phyloP scores from a whole-genome alignment of 345 rosid species.

The Chamaenerion angustifolium region DNA sequence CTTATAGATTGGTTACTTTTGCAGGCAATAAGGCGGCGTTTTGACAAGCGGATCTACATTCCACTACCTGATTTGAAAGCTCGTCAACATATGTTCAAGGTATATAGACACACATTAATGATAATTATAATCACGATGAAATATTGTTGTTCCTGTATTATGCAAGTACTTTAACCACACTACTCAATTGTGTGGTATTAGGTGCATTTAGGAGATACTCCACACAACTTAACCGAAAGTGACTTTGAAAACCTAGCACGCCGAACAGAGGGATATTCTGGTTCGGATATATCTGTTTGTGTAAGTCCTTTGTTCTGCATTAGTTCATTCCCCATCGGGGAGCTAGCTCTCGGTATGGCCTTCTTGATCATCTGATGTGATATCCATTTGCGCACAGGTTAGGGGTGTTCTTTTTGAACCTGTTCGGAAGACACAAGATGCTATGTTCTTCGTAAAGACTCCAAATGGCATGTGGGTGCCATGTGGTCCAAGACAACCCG shows the following conservation, averaged over 20 bases:
- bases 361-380: background rate
- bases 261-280: constrained; percentile 81
- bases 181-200: constrained; percentile 11
- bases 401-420: constrained; percentile 93
- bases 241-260: constrained; percentile 76
- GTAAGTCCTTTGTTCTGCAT: constrained; percentile 26
- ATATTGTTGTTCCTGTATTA: too few species aligned
- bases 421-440: constrained; percentile 88
- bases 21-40: constrained; percentile 88
- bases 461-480: constrained; percentile 66
- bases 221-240: constrained; percentile 71
- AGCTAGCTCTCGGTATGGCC: background rate
- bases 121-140: too few species aligned
- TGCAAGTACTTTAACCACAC: background rate
- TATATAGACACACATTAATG: constrained; percentile 10
- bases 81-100: constrained; percentile 89
- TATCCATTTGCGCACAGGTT: constrained; percentile 27
- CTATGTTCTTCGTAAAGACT: constrained; percentile 58
- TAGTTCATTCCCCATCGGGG: background rate
- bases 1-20: constrained; percentile 15
- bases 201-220: constrained; percentile 96
- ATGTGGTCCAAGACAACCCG: constrained; percentile 79
- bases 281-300: constrained; percentile 90
- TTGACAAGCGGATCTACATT: constrained; percentile 92
- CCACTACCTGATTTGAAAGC: constrained; percentile 95